These are phyloP conservation scores for Colletotrichum liaoningense DNA, from an alignment of 2,329 filamentous ascomycete species.

Conservation along the genomic window DNA sequence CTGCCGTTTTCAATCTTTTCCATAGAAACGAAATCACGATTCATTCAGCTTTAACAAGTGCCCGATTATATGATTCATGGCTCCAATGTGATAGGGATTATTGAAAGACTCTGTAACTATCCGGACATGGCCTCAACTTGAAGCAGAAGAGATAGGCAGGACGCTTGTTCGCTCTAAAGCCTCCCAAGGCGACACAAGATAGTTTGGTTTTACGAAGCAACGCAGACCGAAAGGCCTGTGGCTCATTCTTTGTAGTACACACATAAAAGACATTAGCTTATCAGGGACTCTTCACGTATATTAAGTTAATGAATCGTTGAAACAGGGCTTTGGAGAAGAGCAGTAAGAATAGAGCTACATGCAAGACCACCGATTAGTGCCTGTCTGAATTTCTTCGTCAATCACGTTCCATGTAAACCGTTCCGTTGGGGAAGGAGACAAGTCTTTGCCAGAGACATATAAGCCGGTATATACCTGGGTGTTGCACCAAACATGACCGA, in stretches of 20 bases:
- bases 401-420: neutral
- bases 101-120: neutral
- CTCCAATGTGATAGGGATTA: neutral
- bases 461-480: neutral
- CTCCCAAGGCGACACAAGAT: neutral
- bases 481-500: neutral
- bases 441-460: neutral
- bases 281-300: neutral
- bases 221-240: neutral
- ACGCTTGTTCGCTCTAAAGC: neutral
- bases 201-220: neutral
- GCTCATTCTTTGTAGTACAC: neutral
- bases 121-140: neutral
- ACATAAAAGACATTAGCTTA: neutral
- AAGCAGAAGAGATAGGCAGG: neutral
- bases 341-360: neutral
- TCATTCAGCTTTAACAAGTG: neutral
- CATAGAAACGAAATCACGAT: constrained; percentile 23
- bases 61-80: neutral
- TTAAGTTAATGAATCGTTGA: neutral
- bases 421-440: neutral
- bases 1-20: neutral
- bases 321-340: neutral
- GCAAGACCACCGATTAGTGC: neutral
- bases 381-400: neutral